Evolutionary conservation across 805 yeast species (phyloP).

Genomic region (Candida taoyuanica): DNA sequence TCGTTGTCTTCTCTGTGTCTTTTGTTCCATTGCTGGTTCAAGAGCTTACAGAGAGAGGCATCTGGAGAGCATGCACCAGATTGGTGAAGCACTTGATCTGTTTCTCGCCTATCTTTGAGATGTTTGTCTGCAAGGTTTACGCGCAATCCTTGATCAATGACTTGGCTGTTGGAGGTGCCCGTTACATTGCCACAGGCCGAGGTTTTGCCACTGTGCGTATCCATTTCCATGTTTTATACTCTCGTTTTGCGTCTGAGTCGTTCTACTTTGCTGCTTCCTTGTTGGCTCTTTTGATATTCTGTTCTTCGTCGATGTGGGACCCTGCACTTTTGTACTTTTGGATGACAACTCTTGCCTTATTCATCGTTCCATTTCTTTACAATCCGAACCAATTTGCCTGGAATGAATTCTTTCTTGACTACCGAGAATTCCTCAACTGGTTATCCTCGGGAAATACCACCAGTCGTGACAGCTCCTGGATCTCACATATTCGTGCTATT

Average conservation of each 20-base stretch:
- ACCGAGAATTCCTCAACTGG: conserved; percentile 40
- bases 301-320: conserved; percentile 62
- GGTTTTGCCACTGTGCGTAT: conserved; percentile 74
- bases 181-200: conserved; percentile 78
- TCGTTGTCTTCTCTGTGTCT: conserved; percentile 68
- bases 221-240: conserved; percentile 58
- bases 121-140: conserved; percentile 73
- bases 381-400: conserved; percentile 66
- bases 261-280: conserved; percentile 58
- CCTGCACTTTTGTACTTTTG: conserved; percentile 53
- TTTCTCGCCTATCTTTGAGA: conserved; percentile 73
- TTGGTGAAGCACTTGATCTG: conserved; percentile 63
- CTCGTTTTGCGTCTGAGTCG: conserved; percentile 66
- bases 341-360: conserved; percentile 51
- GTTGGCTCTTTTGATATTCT: conserved; percentile 47
- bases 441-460: conserved; percentile 47
- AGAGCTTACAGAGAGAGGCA: conserved; percentile 71
- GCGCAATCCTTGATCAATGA: conserved; percentile 66
- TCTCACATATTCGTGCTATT: conserved; percentile 43
- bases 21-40: conserved; percentile 74
- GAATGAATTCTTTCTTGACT: conserved; percentile 60
- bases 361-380: conserved; percentile 56
- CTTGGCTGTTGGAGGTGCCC: conserved; percentile 73
- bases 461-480: conserved; percentile 35
- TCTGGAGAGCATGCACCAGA: conserved; percentile 63